phyloP scores from a whole-genome alignment of 208 protist species.

The Trypanosoma mega region DNA sequence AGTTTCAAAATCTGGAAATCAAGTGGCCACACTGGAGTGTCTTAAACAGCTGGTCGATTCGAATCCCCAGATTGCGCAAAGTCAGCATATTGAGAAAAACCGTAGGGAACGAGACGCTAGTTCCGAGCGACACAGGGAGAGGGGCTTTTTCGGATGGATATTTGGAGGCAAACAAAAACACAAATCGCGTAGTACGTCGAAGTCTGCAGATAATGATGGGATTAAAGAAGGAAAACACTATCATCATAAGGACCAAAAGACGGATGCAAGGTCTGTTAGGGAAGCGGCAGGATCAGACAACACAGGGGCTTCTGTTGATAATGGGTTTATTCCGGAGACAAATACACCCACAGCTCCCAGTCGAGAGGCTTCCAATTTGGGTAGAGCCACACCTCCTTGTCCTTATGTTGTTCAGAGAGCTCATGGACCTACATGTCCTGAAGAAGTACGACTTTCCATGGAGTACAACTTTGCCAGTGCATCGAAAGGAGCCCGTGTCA shows the following conservation, averaged over 20 bases:
- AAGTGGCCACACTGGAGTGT: constrained; percentile 20
- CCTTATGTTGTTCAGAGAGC: not conserved
- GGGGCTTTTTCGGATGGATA: constrained; percentile 21
- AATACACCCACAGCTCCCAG: too few species aligned
- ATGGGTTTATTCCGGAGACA: too few species aligned
- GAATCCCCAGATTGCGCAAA: not conserved
- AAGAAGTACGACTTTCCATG: constrained; percentile 10
- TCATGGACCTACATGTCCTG: not conserved
- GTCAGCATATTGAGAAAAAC: not conserved
- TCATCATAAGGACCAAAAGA: too few species aligned
- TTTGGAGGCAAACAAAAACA: constrained; percentile 14
- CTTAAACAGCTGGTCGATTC: constrained; percentile 6
- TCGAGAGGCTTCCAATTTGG: constrained; percentile 32
- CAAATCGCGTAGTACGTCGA: not conserved
- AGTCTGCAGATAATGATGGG: constrained; percentile 9
- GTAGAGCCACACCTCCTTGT: not conserved
- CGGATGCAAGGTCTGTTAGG: too few species aligned
- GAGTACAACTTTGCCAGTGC: constrained; percentile 14
- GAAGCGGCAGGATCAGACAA: too few species aligned
- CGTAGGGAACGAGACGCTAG: too few species aligned
- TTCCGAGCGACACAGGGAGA: constrained; percentile 10
- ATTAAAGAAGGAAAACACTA: too few species aligned
- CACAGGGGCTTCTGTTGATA: too few species aligned
- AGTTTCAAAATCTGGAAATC: constrained; percentile 11
- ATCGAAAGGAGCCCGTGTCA: not conserved